Evolutionary conservation across 345 rosid species (phyloP).

Genomic region (Euphorbia pulcherrima): DNA sequence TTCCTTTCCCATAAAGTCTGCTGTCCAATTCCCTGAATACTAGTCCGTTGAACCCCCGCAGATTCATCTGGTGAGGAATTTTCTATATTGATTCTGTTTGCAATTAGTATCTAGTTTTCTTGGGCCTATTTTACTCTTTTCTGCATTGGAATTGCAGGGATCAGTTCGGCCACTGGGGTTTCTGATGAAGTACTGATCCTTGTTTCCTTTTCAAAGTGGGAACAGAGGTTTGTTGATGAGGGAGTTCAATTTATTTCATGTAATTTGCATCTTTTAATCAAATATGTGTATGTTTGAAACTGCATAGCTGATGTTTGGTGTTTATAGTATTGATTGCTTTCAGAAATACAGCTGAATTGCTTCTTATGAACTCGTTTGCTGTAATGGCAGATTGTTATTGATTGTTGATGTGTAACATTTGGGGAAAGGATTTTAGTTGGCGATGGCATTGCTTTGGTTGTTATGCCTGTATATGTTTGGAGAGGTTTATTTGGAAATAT

Average conservation of each 20-base stretch:
- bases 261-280: background rate
- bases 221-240: constrained; percentile 56
- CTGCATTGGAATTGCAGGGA: constrained; percentile 39
- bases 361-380: background rate
- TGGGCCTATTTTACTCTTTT: background rate
- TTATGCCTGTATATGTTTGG: constrained; percentile 61
- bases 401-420: constrained; percentile 85
- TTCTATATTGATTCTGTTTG: background rate
- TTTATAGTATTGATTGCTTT: background rate
- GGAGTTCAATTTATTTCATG: background rate
- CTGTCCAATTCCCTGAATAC: background rate
- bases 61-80: background rate
- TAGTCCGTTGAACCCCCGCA: background rate
- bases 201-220: constrained; percentile 94
- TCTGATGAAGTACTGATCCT: constrained; percentile 66
- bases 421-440: constrained; percentile 91
- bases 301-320: background rate
- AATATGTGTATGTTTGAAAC: background rate
- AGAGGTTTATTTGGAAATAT: constrained; percentile 59
- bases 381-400: constrained; percentile 66
- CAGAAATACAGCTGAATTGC: background rate
- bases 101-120: too few species aligned
- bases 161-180: constrained; percentile 64
- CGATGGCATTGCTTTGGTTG: constrained; percentile 79
- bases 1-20: background rate